Evolutionary conservation across 2,329 filamentous ascomycete species (phyloP).

Genomic region (Pyrenophora teres): DNA sequence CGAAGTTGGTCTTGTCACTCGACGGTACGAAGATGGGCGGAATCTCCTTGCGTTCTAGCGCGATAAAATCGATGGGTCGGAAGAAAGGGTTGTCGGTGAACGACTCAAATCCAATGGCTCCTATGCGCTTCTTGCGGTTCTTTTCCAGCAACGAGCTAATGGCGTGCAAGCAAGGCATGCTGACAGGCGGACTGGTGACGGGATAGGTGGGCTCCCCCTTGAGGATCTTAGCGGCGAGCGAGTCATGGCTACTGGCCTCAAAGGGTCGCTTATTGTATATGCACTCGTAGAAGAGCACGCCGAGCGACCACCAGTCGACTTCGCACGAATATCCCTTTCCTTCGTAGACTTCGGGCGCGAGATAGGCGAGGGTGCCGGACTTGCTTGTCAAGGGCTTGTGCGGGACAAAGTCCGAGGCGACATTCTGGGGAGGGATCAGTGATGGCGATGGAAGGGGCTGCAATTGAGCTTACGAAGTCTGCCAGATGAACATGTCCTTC

Average conservation of each 20-base stretch:
- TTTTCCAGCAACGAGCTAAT: constrained; percentile 82
- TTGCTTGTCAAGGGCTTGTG: constrained; percentile 88
- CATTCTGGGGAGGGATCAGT: constrained; percentile 69
- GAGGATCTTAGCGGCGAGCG: constrained; percentile 78
- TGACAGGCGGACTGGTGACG: constrained; percentile 89
- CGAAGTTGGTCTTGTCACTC: constrained; percentile 98
- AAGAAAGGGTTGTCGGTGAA: constrained; percentile 93
- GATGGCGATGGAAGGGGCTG: not conserved
- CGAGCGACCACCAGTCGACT: constrained; percentile 98
- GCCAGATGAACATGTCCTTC: constrained; percentile 86
- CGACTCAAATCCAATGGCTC: constrained; percentile 77
- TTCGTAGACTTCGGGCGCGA: constrained; percentile 92
- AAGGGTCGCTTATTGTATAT: constrained; percentile 99
- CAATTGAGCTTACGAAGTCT: constrained; percentile 75
- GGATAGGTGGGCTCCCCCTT: constrained; percentile 84
- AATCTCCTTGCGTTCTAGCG: constrained; percentile 82
- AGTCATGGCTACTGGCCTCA: constrained; percentile 83
- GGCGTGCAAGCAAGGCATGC: constrained; percentile 84
- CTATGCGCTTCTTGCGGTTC: constrained; percentile 80
- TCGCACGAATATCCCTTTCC: constrained; percentile 87
- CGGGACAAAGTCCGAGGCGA: constrained; percentile 88
- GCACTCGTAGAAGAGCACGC: constrained; percentile 98
- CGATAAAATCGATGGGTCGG: constrained; percentile 78
- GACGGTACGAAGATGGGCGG: constrained; percentile 91
- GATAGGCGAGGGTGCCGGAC: constrained; percentile 92